phyloP scores from a whole-genome alignment of 495 filamentous ascomycete genomes.

The Penicillium steckii region DNA sequence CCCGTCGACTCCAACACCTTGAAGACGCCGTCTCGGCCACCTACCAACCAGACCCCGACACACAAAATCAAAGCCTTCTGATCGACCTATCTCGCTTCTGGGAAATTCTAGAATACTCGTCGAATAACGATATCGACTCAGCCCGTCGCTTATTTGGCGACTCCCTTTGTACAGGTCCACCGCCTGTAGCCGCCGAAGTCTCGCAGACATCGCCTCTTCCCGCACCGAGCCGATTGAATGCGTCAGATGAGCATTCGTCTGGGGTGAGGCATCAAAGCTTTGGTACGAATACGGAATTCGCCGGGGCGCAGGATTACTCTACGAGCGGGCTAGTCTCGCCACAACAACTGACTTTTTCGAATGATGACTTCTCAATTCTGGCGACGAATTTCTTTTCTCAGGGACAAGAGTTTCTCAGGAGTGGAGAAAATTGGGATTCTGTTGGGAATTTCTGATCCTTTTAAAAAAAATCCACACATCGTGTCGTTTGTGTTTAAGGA shows the following conservation, averaged over 20 bases:
- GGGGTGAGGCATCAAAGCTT: conserved; percentile 15
- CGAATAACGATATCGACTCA: conserved; percentile 41
- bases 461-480: too few relatives aligned
- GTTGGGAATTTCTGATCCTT: conserved; percentile 36
- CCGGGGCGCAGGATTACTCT: conserved; percentile 21
- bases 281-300: conserved; percentile 12
- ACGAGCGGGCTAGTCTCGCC: conserved; percentile 22
- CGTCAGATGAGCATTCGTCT: conserved; percentile 19
- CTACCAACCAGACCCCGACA: conserved; percentile 37
- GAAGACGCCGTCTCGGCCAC: conserved; percentile 47
- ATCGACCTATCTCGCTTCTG: conserved; percentile 51
- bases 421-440: conserved; percentile 37
- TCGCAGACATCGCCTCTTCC: conserved; percentile 46
- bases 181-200: conserved; percentile 33
- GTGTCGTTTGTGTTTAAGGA: too few relatives aligned
- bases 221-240: conserved; percentile 38
- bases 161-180: conserved; percentile 31
- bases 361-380: conserved; percentile 49
- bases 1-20: conserved; percentile 40
- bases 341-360: conserved; percentile 31
- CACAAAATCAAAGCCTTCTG: conserved; percentile 43
- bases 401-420: conserved; percentile 43
- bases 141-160: conserved; percentile 42
- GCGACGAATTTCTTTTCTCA: conserved; percentile 51
- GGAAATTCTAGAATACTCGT: conserved; percentile 51